Evolutionary conservation across 1,284 basidiomycete genomes (phyloP).

Genomic region (Melampsora larici-populina): DNA sequence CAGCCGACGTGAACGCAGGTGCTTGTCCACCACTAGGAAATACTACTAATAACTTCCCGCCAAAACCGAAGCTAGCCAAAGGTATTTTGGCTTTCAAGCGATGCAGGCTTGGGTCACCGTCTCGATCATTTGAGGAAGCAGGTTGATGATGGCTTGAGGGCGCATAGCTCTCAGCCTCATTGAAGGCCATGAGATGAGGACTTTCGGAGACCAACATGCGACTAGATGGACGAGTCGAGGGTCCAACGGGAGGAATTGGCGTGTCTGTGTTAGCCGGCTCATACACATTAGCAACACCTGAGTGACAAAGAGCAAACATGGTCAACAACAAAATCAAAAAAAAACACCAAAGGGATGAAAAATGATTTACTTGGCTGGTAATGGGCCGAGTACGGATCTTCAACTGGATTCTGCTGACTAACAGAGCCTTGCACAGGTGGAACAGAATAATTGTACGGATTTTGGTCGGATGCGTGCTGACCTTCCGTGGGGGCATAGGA

Average conservation of each 20-base stretch:
- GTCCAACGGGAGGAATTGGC: neutral
- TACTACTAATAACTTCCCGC: conserved; percentile 70
- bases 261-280: neutral
- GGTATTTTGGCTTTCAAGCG: conserved; percentile 22
- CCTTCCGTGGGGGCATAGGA: neutral
- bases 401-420: neutral
- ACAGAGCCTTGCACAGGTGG: neutral
- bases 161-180: conserved; percentile 9
- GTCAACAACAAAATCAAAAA: neutral
- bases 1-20: neutral
- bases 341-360: neutral
- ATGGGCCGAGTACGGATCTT: neutral
- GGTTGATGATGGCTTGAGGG: conserved; percentile 5
- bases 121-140: neutral
- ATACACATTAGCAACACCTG: neutral
- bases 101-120: conserved; percentile 34
- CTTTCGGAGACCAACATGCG: neutral
- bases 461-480: neutral
- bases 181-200: neutral
- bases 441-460: neutral
- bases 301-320: neutral
- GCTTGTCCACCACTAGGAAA: conserved; percentile 47
- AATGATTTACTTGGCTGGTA: neutral
- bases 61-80: conserved; percentile 78
- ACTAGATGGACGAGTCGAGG: neutral